Conservation (phyloP, 2,329 filamentous ascomycete species). For the Xylariaceae sp. region DNA sequence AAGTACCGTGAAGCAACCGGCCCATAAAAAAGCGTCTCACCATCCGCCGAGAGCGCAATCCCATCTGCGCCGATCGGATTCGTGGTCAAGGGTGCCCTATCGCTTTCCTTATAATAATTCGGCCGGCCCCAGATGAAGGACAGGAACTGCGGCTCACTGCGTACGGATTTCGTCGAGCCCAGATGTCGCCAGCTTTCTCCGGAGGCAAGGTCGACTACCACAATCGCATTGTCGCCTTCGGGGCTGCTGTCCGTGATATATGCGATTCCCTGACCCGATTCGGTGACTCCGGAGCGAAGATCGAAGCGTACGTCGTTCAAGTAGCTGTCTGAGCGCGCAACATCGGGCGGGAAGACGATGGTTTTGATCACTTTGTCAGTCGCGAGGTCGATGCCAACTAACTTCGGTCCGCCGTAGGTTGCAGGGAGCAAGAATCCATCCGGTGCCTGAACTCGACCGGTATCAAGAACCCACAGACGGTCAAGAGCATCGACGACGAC, state of each 20-base stretch:
- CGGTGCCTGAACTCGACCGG: slow-evolving; percentile 35
- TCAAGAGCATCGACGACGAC: slow-evolving; percentile 47
- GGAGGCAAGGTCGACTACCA: slow-evolving; percentile 45
- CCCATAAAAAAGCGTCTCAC: slow-evolving; percentile 42
- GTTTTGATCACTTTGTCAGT: slow-evolving; percentile 44
- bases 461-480: slow-evolving; percentile 50
- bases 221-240: slow-evolving; percentile 45
- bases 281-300: slow-evolving; percentile 37
- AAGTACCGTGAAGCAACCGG: slow-evolving; percentile 40
- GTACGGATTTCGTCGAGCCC: slow-evolving; percentile 37
- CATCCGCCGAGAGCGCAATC: slow-evolving; percentile 45
- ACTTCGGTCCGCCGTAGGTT: slow-evolving; percentile 45
- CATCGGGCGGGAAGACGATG: slow-evolving; percentile 42
- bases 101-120: slow-evolving; percentile 38
- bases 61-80: slow-evolving; percentile 45
- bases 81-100: slow-evolving; percentile 30
- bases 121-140: slow-evolving; percentile 45
- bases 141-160: slow-evolving; percentile 41
- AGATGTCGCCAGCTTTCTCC: slow-evolving; percentile 47
- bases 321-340: slow-evolving; percentile 45
- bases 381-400: slow-evolving; percentile 43
- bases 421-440: slow-evolving; percentile 42
- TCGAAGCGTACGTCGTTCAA: slow-evolving; percentile 52
- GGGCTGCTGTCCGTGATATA: slow-evolving; percentile 49
- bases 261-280: slow-evolving; percentile 41